Evolutionary conservation across 495 filamentous ascomycete genomes (phyloP).

Genomic region (Tuber microsphaerosporum): DNA sequence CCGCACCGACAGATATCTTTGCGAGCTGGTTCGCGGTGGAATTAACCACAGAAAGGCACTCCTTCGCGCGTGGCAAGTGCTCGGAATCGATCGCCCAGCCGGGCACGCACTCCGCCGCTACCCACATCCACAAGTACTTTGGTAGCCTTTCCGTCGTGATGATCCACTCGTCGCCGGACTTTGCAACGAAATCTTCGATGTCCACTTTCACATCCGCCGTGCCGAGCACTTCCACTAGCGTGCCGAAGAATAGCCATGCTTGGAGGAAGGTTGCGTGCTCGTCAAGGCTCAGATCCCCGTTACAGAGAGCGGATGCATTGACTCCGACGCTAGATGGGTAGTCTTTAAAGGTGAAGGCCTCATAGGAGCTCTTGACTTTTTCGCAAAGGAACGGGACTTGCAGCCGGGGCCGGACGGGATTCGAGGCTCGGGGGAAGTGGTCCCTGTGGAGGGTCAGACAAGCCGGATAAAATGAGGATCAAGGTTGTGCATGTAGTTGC

Average conservation of each 20-base stretch:
- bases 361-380: background rate
- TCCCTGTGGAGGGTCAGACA: slow-evolving; percentile 15
- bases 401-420: slow-evolving; percentile 1
- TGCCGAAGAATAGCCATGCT: slow-evolving; percentile 15
- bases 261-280: slow-evolving; percentile 8
- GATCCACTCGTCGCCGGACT: background rate
- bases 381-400: slow-evolving; percentile 8
- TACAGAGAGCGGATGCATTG: background rate
- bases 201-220: background rate
- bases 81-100: slow-evolving; percentile 12
- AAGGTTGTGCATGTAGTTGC: background rate
- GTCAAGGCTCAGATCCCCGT: background rate
- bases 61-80: slow-evolving; percentile 3
- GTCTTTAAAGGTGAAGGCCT: background rate
- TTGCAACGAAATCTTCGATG: background rate
- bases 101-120: slow-evolving; percentile 5
- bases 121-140: slow-evolving; percentile 10
- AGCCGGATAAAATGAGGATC: background rate
- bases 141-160: background rate
- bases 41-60: slow-evolving; percentile 5
- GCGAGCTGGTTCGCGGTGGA: background rate
- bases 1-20: background rate
- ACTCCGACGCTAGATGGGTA: slow-evolving; percentile 5
- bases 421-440: slow-evolving; percentile 6
- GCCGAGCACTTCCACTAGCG: background rate